Evolutionary conservation across 805 yeast genomes (phyloP), one percentile per base, ranked within the genome.

Genomic region (Tetrapisispora arboricola): DNA sequence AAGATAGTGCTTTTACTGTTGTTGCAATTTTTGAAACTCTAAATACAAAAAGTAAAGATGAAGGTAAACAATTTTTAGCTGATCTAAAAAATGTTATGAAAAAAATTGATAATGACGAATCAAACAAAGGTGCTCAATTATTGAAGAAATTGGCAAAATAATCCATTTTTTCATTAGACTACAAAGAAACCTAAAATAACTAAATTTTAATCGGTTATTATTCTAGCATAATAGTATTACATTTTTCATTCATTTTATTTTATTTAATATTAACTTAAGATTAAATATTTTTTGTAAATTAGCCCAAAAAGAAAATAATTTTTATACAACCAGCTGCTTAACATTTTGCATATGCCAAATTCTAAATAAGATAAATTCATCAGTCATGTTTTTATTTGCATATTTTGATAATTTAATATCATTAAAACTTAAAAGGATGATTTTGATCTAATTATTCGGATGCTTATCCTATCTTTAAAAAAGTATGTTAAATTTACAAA

Each of bases 1-100:
- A 75, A 32, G 71, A 71, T 42, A 84, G 92, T 31, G 76, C 94
- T 15, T 90, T 90, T 57, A 84, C 85, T 15, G 68, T 88, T 40
- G 88, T 85, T 38, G 76, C 95, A 1, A 63, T 86, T n/a, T 73
- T 70, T 50, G 96, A 90, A 63, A 72, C 72, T 22, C 67, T 82
- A 52, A 34, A 6, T n/a, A 22, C 36, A 4, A 64, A 66, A 38
- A 68, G 66, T 3, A 66, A 65, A 38, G 64, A 67, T 35, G 69
- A 72, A 26, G 64, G 66, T 32, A 65, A 72, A 44, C 57, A 63
- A 24, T 76, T 83, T 49, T 54, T 67, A 43, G 71, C 76, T 55
- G 71, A 67, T 22, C 64, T 88, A 53, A 74, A 73, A 59, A 67
- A 69, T 43, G 52, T 67, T 36, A 66, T 70, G 53, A 73, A 72